phyloP scores from a whole-genome alignment of 192 early-diverging fungal genomes.

The Mycoemilia scoparia region DNA sequence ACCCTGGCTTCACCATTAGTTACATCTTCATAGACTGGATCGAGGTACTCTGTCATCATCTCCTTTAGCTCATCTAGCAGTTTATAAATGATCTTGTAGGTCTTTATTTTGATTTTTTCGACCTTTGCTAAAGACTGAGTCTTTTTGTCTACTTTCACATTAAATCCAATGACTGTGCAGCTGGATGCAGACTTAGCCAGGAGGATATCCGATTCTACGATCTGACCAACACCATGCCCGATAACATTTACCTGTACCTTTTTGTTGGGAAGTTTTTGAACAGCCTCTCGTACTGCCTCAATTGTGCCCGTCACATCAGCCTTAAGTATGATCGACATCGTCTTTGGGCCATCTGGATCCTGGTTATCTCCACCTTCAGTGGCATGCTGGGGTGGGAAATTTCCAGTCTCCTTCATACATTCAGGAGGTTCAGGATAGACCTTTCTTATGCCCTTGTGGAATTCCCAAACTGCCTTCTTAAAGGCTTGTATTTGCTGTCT shows the following conservation, averaged over 20 bases:
- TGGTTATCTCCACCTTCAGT: neutral
- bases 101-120: slow-evolving; percentile 42
- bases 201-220: slow-evolving; percentile 72
- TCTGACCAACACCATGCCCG: slow-evolving; percentile 62
- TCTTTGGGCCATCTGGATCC: neutral
- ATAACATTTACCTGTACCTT: slow-evolving; percentile 60
- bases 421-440: slow-evolving; percentile 29
- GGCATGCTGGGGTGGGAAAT: neutral
- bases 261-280: slow-evolving; percentile 57
- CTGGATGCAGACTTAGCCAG: slow-evolving; percentile 35
- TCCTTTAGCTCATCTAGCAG: slow-evolving; percentile 82
- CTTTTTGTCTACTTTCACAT: slow-evolving; percentile 67
- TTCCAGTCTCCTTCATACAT: slow-evolving; percentile 7
- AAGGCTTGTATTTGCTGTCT: slow-evolving; percentile 30
- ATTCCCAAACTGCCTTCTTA: slow-evolving; percentile 44
- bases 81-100: slow-evolving; percentile 78
- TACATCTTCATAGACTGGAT: slow-evolving; percentile 55
- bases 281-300: slow-evolving; percentile 64
- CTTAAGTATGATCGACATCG: slow-evolving; percentile 18
- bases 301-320: slow-evolving; percentile 84
- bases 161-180: slow-evolving; percentile 71
- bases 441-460: slow-evolving; percentile 38
- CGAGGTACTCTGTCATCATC: slow-evolving; percentile 49
- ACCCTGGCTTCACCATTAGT: slow-evolving; percentile 80
- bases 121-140: slow-evolving; percentile 37